Evolutionary conservation across 1,284 basidiomycete genomes (phyloP).

Genomic region (Malassezia caprae): DNA sequence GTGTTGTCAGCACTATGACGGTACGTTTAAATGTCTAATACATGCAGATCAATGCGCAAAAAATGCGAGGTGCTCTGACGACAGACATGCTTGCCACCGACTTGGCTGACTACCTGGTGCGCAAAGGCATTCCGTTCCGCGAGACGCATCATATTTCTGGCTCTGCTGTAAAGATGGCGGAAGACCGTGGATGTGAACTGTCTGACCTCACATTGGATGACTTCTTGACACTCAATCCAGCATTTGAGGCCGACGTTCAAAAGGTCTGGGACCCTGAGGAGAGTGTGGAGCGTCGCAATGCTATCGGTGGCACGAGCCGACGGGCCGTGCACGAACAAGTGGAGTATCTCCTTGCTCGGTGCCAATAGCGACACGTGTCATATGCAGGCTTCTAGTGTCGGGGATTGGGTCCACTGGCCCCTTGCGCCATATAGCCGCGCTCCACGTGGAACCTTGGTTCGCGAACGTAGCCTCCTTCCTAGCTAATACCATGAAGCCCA

Average conservation of each 20-base stretch:
- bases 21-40: not conserved
- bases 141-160: constrained; percentile 98
- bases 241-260: constrained; percentile 70
- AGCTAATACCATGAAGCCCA: constrained; percentile 12
- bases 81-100: constrained; percentile 97
- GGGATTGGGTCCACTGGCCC: not conserved
- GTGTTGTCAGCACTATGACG: constrained; percentile 73
- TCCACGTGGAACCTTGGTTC: constrained; percentile 15
- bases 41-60: constrained; percentile 69
- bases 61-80: constrained; percentile 79
- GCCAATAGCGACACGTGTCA: constrained; percentile 5
- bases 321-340: constrained; percentile 71
- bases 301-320: constrained; percentile 80
- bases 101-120: constrained; percentile 91
- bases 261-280: constrained; percentile 44
- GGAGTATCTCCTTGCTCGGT: constrained; percentile 2
- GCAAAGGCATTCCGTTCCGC: constrained; percentile 90
- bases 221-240: constrained; percentile 63
- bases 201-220: constrained; percentile 71
- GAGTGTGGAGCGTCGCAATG: constrained; percentile 83
- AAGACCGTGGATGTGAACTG: constrained; percentile 67
- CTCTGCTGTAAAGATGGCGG: constrained; percentile 84
- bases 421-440: not conserved
- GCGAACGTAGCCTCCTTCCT: not conserved
- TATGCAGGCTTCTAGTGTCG: constrained; percentile 9